phyloP scores from a whole-genome alignment of 1,139 yeast species.

The Scheffersomyces titani region DNA sequence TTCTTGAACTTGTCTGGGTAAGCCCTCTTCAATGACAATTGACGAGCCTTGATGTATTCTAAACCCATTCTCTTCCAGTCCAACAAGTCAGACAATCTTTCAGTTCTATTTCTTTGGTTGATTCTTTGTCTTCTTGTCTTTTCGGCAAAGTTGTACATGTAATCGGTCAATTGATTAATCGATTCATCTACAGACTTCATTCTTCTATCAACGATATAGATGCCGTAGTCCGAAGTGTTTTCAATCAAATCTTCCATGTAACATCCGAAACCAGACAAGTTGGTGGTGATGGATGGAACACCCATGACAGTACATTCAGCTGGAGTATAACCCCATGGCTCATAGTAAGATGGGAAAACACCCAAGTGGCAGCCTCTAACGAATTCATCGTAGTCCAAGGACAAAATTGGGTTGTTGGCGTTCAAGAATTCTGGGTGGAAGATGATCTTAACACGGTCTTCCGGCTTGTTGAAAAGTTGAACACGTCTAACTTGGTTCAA shows the following conservation, averaged over 20 bases:
- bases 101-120: slow-evolving; percentile 96
- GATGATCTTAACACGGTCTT: slow-evolving; percentile 90
- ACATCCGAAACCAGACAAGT: slow-evolving; percentile 95
- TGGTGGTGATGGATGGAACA: slow-evolving; percentile 97
- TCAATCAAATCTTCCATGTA: slow-evolving; percentile 98
- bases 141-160: slow-evolving; percentile 85
- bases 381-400: slow-evolving; percentile 94
- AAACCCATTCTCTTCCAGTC: slow-evolving; percentile 99
- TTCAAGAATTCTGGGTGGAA: slow-evolving; percentile 98
- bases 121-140: slow-evolving; percentile 96
- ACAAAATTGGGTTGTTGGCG: slow-evolving; percentile 90
- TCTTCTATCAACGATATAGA: slow-evolving; percentile 94
- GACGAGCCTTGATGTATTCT: slow-evolving; percentile 94
- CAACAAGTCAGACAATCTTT: slow-evolving; percentile 84
- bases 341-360: slow-evolving; percentile 97
- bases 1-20: slow-evolving; percentile 82
- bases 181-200: slow-evolving; percentile 92
- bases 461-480: slow-evolving; percentile 83
- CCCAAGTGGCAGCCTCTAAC: slow-evolving; percentile 98
- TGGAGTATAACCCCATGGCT: slow-evolving; percentile 99
- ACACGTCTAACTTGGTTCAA: slow-evolving; percentile 91
- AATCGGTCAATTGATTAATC: slow-evolving; percentile 84
- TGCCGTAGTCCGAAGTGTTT: slow-evolving; percentile 93
- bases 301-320: slow-evolving; percentile 99
- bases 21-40: slow-evolving; percentile 87